Conservation (phyloP, 768 basidiomycete species). For the Panaeolus papilionaceus region DNA sequence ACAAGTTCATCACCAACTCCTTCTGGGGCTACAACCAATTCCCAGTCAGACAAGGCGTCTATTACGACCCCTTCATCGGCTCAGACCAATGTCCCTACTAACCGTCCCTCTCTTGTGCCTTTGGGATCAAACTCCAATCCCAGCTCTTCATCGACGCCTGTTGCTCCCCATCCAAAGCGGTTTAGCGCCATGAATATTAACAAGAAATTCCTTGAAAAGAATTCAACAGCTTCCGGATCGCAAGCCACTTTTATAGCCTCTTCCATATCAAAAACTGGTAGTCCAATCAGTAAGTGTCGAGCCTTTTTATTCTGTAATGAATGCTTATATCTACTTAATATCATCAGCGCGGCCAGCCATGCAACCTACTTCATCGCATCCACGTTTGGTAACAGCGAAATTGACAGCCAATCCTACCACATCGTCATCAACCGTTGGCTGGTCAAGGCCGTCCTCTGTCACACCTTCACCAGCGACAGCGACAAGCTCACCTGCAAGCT, state of each 20-base stretch:
- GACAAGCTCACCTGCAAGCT: slow-evolving; percentile 52
- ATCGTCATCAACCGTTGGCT: slow-evolving; percentile 69
- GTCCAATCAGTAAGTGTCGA: slow-evolving; percentile 54
- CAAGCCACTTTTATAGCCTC: slow-evolving; percentile 50
- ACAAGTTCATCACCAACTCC: slow-evolving; percentile 29
- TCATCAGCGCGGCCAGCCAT: slow-evolving; percentile 61
- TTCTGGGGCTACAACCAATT: slow-evolving; percentile 28
- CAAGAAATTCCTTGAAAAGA: slow-evolving; percentile 96
- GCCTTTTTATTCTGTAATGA: slow-evolving; percentile 12
- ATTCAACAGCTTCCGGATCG: slow-evolving; percentile 61
- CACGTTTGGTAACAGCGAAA: slow-evolving; percentile 87
- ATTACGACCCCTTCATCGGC: slow-evolving; percentile 27
- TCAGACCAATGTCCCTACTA: slow-evolving; percentile 33
- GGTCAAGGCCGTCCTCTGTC: slow-evolving; percentile 81
- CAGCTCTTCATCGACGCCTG: slow-evolving; percentile 38
- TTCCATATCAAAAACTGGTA: slow-evolving; percentile 54
- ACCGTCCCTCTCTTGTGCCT: slow-evolving; percentile 54
- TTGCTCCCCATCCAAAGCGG: slow-evolving; percentile 73
- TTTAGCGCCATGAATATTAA: slow-evolving; percentile 93
- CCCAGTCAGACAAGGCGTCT: slow-evolving; percentile 32
- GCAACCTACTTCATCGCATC: slow-evolving; percentile 65
- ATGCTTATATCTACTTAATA: slow-evolving; percentile 23
- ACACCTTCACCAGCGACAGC: slow-evolving; percentile 57
- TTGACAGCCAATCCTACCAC: slow-evolving; percentile 72
- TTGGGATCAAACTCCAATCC: slow-evolving; percentile 42